Evolutionary conservation across 352 stramenopile genomes (phyloP).

Genomic region (Globisporangium uncinulatum): DNA sequence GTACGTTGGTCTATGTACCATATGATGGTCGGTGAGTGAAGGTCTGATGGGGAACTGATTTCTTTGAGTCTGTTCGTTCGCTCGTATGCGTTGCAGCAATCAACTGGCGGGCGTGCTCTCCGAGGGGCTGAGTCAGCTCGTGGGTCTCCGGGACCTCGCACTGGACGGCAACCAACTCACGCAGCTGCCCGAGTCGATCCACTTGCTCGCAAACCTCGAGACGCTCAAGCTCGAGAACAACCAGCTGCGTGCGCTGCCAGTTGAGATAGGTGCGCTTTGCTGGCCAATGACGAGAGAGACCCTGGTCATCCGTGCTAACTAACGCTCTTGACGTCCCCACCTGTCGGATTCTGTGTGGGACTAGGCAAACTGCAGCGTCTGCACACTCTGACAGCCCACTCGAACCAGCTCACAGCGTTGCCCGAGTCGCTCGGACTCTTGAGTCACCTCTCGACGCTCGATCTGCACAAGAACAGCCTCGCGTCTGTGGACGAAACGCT

Average conservation of each 20-base stretch:
- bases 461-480: conserved; percentile 75
- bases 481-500: conserved; percentile 28
- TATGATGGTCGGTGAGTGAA: no score
- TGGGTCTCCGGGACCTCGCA: conserved; percentile 53
- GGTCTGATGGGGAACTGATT: neutral
- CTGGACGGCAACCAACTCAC: conserved; percentile 66
- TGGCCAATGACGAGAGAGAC: neutral
- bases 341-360: neutral
- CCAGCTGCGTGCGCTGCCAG: conserved; percentile 36
- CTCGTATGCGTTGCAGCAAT: conserved; percentile 41
- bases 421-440: conserved; percentile 43
- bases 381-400: conserved; percentile 52
- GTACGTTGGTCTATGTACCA: conserved; percentile 23
- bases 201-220: conserved; percentile 41
- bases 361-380: conserved; percentile 35
- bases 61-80: neutral
- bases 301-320: no score
- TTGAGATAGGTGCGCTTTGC: conserved; percentile 32
- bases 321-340: neutral
- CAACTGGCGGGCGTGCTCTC: conserved; percentile 40
- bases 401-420: conserved; percentile 53
- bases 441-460: conserved; percentile 38
- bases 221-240: conserved; percentile 63
- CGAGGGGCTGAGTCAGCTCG: conserved; percentile 37
- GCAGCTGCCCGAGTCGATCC: conserved; percentile 44